Evolutionary conservation across 306 rosid species (phyloP).

Genomic region (Geum urbanum): DNA sequence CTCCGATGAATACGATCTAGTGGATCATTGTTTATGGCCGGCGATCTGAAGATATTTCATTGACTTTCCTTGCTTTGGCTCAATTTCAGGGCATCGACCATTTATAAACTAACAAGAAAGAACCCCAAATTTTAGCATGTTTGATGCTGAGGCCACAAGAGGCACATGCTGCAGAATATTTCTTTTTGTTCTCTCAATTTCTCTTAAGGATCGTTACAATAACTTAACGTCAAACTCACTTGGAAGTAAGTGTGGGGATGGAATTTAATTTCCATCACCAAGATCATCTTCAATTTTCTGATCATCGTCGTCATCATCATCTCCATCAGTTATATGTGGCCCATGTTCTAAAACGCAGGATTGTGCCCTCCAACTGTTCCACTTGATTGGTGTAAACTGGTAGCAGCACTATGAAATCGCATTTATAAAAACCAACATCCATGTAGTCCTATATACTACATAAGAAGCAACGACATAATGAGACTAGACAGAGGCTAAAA

Average conservation of each 20-base stretch:
- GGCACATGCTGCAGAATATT: constrained; percentile 9
- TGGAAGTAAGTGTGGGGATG: constrained; percentile 18
- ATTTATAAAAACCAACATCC: not conserved
- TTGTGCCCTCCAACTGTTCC: constrained; percentile 26
- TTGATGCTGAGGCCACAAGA: constrained; percentile 2
- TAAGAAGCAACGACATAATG: not conserved
- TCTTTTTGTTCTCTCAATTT: not conserved
- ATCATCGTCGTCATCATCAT: constrained; percentile 13
- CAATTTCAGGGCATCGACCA: constrained; percentile 11
- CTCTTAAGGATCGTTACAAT: constrained; percentile 16
- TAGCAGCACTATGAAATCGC: not conserved
- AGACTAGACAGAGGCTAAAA: constrained; percentile 7
- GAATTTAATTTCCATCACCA: not conserved
- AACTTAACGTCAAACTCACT: not conserved
- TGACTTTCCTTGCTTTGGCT: not conserved
- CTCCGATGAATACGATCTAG: not conserved
- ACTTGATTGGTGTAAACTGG: constrained; percentile 28
- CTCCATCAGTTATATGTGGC: constrained; percentile 40
- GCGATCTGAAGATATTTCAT: not conserved
- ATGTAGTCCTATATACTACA: not conserved
- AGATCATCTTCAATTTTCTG: constrained; percentile 27
- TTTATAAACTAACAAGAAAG: constrained; percentile 5
- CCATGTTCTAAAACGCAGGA: constrained; percentile 25
- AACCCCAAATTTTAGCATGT: not conserved
- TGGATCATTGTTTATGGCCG: no score